Evolutionary conservation across 2,329 filamentous ascomycete genomes (phyloP).

Genomic region (Verticillium tricorpus): DNA sequence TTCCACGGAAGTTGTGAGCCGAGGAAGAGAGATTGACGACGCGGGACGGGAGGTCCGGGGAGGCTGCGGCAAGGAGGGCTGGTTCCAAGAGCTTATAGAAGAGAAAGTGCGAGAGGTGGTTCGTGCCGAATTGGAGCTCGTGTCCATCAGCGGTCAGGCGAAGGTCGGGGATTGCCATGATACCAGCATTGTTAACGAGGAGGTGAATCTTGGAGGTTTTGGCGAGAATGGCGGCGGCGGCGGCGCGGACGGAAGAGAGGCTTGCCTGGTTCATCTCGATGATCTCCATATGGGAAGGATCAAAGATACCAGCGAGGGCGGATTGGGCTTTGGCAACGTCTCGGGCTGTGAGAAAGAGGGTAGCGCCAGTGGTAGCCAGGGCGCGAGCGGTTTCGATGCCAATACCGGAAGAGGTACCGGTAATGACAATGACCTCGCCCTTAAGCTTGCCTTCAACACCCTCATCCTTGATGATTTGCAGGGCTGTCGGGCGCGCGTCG

Average conservation of each 20-base stretch:
- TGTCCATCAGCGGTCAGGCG: slow-evolving; percentile 32
- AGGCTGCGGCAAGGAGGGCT: slow-evolving; percentile 30
- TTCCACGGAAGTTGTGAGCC: slow-evolving; percentile 3
- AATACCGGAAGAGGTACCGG: slow-evolving; percentile 37
- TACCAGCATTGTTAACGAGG: slow-evolving; percentile 39
- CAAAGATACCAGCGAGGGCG: slow-evolving; percentile 16
- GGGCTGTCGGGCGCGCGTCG: slow-evolving; percentile 34
- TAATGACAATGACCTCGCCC: slow-evolving; percentile 36
- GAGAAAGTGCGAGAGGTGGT: slow-evolving; percentile 41
- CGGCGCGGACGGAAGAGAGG: slow-evolving; percentile 28
- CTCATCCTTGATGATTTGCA: slow-evolving; percentile 33
- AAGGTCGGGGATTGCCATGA: slow-evolving; percentile 30
- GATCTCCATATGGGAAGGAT: slow-evolving; percentile 19
- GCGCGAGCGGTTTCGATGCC: slow-evolving; percentile 40
- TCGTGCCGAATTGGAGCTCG: slow-evolving; percentile 39
- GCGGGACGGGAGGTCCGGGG: slow-evolving; percentile 14
- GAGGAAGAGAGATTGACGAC: slow-evolving; percentile 33
- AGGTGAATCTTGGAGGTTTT: slow-evolving; percentile 30
- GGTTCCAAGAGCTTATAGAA: slow-evolving; percentile 39
- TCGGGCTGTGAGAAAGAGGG: slow-evolving; percentile 18
- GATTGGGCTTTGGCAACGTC: slow-evolving; percentile 17
- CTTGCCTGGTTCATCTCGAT: slow-evolving; percentile 24
- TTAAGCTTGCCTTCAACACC: slow-evolving; percentile 23
- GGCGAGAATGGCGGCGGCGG: slow-evolving; percentile 25
- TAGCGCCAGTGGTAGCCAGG: slow-evolving; percentile 30